Base-by-base conservation (phyloP, 2,329 filamentous ascomycete genomes). In the Colletotrichum gigasporum region DNA sequence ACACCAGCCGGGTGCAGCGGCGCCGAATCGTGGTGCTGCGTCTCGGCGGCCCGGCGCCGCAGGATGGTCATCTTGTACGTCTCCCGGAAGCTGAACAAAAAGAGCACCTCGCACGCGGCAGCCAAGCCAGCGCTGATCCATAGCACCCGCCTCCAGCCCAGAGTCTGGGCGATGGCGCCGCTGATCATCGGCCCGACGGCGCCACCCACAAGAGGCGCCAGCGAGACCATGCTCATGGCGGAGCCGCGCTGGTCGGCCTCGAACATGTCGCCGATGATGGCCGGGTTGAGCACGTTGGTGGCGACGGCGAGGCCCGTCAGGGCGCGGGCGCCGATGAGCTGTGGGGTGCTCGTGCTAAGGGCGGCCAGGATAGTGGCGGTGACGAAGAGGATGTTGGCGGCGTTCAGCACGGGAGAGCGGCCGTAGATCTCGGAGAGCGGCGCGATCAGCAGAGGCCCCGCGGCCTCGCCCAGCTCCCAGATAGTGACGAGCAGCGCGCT, bases 401-500 rank as follows among this genome's bases (percentile, higher is more conserved):
- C 72, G 72, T 87, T 84, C 68, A 89, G 80, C 52, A 89, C 81
- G 4, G 80, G 79, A 60, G 83, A 81, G 1, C 87, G 83, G 34
- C 87, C 87, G 67, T 83, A 83, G 10, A 87, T 75, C 73, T 92
- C 90, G 6, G 84, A 88, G 5, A 90, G 73, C 0, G 90, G 89
- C 9, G 87, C 88, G 69, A 89, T 86, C 30, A 90, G 74, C 1
- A 85, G 74, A 1, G 88, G 87, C 0, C 87, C 88, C 6, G 86
- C 83, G 2, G 85, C 85, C 68, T 89, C 87, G 65, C 90, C 90
- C 0, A 92, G 82, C 64, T 93, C 85, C 82, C 90, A 90, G 63
- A 92, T 87, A 0, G 89, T 91, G 8, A 93, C 87, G 56, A 92
- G 87, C 44, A 94, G 78, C 37, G 86, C 83, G 68, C 78, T 81